phyloP scores from a whole-genome alignment of 495 filamentous ascomycete species.

The Neurospora sp. region DNA sequence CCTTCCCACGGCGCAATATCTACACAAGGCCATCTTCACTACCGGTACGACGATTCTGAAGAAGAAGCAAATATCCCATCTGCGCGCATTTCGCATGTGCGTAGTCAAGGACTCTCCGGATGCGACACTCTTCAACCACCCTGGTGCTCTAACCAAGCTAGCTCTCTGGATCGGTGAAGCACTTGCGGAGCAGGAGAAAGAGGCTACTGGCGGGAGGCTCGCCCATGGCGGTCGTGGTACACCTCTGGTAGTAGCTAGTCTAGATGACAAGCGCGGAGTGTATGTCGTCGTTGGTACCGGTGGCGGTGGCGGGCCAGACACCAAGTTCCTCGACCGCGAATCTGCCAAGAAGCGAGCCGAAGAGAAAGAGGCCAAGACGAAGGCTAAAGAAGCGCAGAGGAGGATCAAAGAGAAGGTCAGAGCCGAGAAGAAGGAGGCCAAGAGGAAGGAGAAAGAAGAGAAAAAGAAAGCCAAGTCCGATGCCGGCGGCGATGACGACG shows the following conservation, averaged over 20 bases:
- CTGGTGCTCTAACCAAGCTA: constrained; percentile 83
- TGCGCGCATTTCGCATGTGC: constrained; percentile 86
- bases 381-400: constrained; percentile 47
- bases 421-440: constrained; percentile 48
- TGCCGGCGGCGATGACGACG: constrained; percentile 41
- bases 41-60: constrained; percentile 84
- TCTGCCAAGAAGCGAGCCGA: constrained; percentile 50
- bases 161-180: constrained; percentile 93
- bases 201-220: constrained; percentile 51
- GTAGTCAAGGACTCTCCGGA: constrained; percentile 94
- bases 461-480: constrained; percentile 50
- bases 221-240: constrained; percentile 61
- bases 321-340: constrained; percentile 49
- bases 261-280: constrained; percentile 80
- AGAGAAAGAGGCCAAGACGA: constrained; percentile 48
- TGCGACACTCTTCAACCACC: constrained; percentile 78
- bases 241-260: constrained; percentile 77
- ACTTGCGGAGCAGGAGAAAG: constrained; percentile 76
- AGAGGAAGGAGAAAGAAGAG: constrained; percentile 41
- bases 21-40: constrained; percentile 86
- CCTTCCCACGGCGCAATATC: constrained; percentile 74
- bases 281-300: constrained; percentile 87
- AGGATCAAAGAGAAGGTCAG: constrained; percentile 51
- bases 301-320: constrained; percentile 61
- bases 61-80: constrained; percentile 85